These are phyloP conservation scores for Penicillium sclerotiorum DNA, from an alignment of 2,329 filamentous ascomycete genomes.

Conservation along the genomic window DNA sequence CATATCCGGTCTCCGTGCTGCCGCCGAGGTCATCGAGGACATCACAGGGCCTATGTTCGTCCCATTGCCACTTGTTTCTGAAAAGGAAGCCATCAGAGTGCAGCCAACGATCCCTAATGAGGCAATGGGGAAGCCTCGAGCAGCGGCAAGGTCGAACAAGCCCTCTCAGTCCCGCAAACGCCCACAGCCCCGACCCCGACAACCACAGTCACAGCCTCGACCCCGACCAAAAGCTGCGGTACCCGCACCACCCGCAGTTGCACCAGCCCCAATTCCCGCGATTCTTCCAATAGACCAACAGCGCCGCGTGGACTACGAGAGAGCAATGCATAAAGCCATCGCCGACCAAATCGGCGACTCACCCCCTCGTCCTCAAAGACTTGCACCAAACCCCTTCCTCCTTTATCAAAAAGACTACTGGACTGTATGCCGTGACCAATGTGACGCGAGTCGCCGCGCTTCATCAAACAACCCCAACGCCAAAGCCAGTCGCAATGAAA, in stretches of 20 bases:
- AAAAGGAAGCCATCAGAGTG: conserved; percentile 42
- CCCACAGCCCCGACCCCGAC: not conserved
- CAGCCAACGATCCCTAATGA: not conserved
- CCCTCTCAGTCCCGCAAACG: not conserved
- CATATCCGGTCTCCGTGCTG: conserved; percentile 85
- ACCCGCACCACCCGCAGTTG: not conserved
- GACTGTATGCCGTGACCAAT: conserved; percentile 64
- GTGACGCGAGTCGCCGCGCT: conserved; percentile 68
- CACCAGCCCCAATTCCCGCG: conserved; percentile 4
- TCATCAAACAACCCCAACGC: conserved; percentile 67
- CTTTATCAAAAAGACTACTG: conserved; percentile 81
- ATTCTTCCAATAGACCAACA: conserved; percentile 25
- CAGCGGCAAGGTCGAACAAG: not conserved
- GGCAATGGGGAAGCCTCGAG: too few species aligned
- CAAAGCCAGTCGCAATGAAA: conserved; percentile 70
- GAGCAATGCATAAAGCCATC: conserved; percentile 60
- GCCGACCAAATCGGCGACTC: conserved; percentile 70
- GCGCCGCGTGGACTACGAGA: conserved; percentile 56
- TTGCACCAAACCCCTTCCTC: conserved; percentile 81
- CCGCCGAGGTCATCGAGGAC: conserved; percentile 78
- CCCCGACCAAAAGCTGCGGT: not conserved
- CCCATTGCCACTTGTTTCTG: conserved; percentile 72
- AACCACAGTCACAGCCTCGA: not conserved
- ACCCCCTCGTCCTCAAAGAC: conserved; percentile 70
- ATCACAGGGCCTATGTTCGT: conserved; percentile 81